Conservation (phyloP, 352 stramenopile genomes). For the Globisporangium viniferum region DNA sequence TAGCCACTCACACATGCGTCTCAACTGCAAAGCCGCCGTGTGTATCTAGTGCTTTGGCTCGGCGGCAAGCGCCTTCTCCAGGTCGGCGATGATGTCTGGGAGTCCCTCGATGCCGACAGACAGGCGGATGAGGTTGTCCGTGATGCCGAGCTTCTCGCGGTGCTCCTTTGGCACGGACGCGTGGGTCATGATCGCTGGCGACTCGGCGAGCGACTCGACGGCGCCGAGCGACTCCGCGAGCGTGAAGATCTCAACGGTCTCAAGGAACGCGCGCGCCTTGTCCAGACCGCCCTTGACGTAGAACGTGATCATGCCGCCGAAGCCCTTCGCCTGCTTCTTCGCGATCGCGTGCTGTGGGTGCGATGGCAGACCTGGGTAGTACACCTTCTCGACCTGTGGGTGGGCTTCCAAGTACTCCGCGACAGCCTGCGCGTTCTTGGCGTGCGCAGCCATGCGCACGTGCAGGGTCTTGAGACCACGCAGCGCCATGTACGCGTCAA, state of each 20-base stretch:
- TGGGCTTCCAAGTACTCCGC: slow-evolving; percentile 89
- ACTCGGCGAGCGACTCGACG: slow-evolving; percentile 91
- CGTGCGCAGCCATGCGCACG: slow-evolving; percentile 93
- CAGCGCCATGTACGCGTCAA: slow-evolving; percentile 93
- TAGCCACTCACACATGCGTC: neutral
- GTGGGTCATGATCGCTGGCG: slow-evolving; percentile 94
- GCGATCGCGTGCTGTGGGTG: slow-evolving; percentile 89
- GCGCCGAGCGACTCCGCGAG: slow-evolving; percentile 95
- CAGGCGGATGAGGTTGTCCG: slow-evolving; percentile 90
- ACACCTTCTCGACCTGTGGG: slow-evolving; percentile 89
- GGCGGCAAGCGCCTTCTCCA: slow-evolving; percentile 75
- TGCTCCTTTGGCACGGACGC: slow-evolving; percentile 87
- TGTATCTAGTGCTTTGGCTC: slow-evolving; percentile 33
- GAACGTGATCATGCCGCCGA: slow-evolving; percentile 91
- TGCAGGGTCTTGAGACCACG: slow-evolving; percentile 95
- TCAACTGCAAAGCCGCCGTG: slow-evolving; percentile 7
- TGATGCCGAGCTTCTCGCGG: slow-evolving; percentile 88
- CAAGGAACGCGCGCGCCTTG: slow-evolving; percentile 89
- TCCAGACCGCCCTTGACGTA: slow-evolving; percentile 88
- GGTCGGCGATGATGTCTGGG: slow-evolving; percentile 88
- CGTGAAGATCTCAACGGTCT: slow-evolving; percentile 90
- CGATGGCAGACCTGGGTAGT: slow-evolving; percentile 88
- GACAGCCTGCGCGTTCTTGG: slow-evolving; percentile 91
- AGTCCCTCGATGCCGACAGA: slow-evolving; percentile 92
- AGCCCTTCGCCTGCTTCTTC: slow-evolving; percentile 72